Percentiles rank a stretch among this genome's conserved stretches.
Evolutionary conservation across 1,284 basidiomycete genomes (phyloP).

Genomic region (Ceratobasidium sp.): DNA sequence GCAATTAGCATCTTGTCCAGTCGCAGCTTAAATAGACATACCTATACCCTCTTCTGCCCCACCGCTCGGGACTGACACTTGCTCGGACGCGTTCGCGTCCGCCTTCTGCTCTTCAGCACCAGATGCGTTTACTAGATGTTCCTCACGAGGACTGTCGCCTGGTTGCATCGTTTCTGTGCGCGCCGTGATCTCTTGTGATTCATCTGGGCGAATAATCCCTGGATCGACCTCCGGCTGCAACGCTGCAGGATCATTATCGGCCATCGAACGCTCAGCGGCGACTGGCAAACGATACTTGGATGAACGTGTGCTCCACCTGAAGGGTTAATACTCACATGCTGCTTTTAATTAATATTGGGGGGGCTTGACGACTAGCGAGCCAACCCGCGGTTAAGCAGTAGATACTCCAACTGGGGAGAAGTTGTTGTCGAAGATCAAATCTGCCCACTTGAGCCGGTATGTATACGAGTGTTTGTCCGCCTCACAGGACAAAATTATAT

Average conservation of each 20-base stretch:
- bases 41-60: constrained; percentile 2
- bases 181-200: neutral
- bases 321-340: constrained; percentile 21
- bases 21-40: neutral
- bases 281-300: neutral
- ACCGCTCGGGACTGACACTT: constrained; percentile 12
- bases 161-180: neutral
- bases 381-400: constrained; percentile 32
- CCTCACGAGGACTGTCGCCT: neutral
- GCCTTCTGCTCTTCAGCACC: constrained; percentile 12
- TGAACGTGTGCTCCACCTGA: neutral
- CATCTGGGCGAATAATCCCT: constrained; percentile 5
- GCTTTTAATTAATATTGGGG: constrained; percentile 1
- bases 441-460: constrained; percentile 16
- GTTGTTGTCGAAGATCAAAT: constrained; percentile 43
- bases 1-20: neutral
- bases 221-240: constrained; percentile 17
- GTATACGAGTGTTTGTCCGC: constrained; percentile 33
- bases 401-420: constrained; percentile 37
- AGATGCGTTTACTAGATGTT: constrained; percentile 1
- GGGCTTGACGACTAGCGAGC: constrained; percentile 29
- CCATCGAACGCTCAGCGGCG: constrained; percentile 44
- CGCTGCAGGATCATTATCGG: constrained; percentile 39
- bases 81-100: constrained; percentile 6
- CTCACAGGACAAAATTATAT: neutral